phyloP scores from a whole-genome alignment of 208 protist genomes.

The Wallacemonas sp. region DNA sequence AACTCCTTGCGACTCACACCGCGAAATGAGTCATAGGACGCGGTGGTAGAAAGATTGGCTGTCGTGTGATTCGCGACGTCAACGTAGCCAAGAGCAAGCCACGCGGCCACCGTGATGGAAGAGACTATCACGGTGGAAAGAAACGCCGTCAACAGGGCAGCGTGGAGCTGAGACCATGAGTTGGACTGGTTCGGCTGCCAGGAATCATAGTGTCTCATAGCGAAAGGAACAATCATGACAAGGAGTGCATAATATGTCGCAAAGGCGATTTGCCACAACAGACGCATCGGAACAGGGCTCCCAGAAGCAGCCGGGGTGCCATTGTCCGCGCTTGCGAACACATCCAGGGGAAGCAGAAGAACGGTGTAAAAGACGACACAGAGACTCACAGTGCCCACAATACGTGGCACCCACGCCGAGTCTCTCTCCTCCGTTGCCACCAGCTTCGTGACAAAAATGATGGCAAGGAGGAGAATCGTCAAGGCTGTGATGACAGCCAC shows the following conservation, averaged over 20 bases:
- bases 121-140: constrained; percentile 30
- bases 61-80: constrained; percentile 24
- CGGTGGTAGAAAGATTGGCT: background rate
- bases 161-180: constrained; percentile 27
- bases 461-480: background rate
- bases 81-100: constrained; percentile 33
- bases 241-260: constrained; percentile 25
- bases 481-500: constrained; percentile 36
- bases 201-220: constrained; percentile 79
- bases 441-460: constrained; percentile 10
- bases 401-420: constrained; percentile 7
- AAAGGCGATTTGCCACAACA: constrained; percentile 33
- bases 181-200: constrained; percentile 55
- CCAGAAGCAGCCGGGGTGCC: background rate
- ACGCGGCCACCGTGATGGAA: constrained; percentile 28
- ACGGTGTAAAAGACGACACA: constrained; percentile 65
- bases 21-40: constrained; percentile 13
- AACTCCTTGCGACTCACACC: constrained; percentile 14
- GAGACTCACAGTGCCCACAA: constrained; percentile 50
- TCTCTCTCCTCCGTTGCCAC: constrained; percentile 6
- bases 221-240: constrained; percentile 12
- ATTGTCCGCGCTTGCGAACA: constrained; percentile 59
- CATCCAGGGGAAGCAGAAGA: constrained; percentile 92
- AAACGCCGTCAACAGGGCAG: constrained; percentile 15
- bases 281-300: background rate